Base-by-base conservation (phyloP, 1,139 yeast genomes). In the Diutina scorzettiae region DNA sequence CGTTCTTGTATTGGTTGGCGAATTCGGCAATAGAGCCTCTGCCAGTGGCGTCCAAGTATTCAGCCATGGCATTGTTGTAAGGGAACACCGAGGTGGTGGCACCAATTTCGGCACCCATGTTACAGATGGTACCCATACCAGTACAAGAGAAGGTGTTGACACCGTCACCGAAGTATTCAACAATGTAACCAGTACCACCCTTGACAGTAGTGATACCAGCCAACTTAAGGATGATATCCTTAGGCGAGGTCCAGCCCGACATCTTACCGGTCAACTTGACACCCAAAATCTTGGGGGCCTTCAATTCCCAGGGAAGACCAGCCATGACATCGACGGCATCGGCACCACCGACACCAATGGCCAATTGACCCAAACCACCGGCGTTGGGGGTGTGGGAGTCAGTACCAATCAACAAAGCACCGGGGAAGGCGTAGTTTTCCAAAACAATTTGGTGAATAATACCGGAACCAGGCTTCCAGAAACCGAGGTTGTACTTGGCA, bases 321-420 rank as follows among this genome's bases (percentile, higher is more conserved):
- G 96, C 87, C 84, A 91, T 78, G 57, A 85, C 98, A 68, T 91
- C 97, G 58, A 91, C 97, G 53, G 97, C 97, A 66, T 91, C 98
- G 57, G 98, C 98, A 81, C 97, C 98, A 78, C 98, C 98, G 54
- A 91, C 97, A 80, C 97, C 98, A 61, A 91, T 91, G 57, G 97
- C 97, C 58, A 89, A 76, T 73, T 84, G 94, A 72, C 98, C 98
- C 59, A 91, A 77, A 70, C 97, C 98, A 76, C 98, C 97, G 53
- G 97, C 98, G 64, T 91, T 91, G 53, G 97, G 97, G 56, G 98
- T 91, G 72, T 91, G 97, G 39, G 97, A 89, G 69, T 91, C 98
- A 49, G 98, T 89, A 74, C 98, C 97, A 55, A 91, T 82, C 70
- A 91, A 78, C 65, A 91, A 72, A 53, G 91, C 91, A 75, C 97